Evolutionary conservation across 331 rosid species (phyloP).

Genomic region (Erythrophleum ivorense): DNA sequence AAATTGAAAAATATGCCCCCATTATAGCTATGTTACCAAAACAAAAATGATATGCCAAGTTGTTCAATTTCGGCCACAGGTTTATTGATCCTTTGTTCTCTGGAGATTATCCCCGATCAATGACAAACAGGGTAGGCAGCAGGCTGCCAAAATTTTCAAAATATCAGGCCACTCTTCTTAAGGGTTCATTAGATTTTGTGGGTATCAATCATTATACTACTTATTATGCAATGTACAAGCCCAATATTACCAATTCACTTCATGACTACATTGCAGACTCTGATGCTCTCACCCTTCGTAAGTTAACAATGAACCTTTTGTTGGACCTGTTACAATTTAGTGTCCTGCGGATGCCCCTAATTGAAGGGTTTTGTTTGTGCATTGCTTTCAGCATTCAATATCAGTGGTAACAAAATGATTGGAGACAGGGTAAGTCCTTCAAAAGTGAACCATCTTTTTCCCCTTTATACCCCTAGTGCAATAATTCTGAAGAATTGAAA

Average conservation of each 20-base stretch:
- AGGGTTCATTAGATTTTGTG: constrained; percentile 77
- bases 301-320: constrained; percentile 39
- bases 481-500: not conserved
- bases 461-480: not conserved
- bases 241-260: constrained; percentile 19
- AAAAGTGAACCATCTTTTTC: not conserved
- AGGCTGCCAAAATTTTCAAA: constrained; percentile 66
- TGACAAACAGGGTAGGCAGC: constrained; percentile 62
- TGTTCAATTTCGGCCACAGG: constrained; percentile 47
- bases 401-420: constrained; percentile 55
- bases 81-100: constrained; percentile 71
- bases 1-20: not conserved
- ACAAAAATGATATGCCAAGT: not conserved
- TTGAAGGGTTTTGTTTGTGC: not conserved
- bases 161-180: constrained; percentile 50
- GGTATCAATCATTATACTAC: constrained; percentile 89
- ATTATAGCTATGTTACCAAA: not conserved
- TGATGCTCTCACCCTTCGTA: constrained; percentile 65
- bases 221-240: constrained; percentile 55
- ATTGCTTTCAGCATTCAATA: constrained; percentile 65
- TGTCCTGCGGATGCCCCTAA: not conserved
- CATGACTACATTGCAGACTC: constrained; percentile 58
- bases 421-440: constrained; percentile 61
- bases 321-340: not conserved
- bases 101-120: constrained; percentile 79